Evolutionary conservation across 768 basidiomycete genomes (phyloP), one percentile per base, ranked within the genome.

Genomic region (Leccinum variicolor): DNA sequence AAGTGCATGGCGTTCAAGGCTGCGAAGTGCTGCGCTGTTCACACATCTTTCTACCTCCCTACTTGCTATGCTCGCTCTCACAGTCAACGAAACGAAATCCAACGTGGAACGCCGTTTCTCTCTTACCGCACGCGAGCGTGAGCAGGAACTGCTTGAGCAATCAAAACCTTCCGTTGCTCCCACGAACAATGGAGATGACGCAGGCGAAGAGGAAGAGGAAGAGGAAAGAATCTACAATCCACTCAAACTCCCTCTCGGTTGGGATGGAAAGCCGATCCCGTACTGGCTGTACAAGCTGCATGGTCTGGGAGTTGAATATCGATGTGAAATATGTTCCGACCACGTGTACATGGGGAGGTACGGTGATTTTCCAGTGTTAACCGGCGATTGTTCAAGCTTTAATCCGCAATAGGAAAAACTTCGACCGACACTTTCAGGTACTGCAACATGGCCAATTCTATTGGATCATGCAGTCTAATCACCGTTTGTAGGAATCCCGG

Each of bases 211-310:
- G 58, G 94, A 95, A 49, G 94, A 95, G 62, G 94, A 93, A 63
- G 94, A 98, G 66, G 96, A 94, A 66, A 85, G 92, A 64, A 94
- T 99, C 33, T 99, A 98, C 75, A 99, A 99, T 64, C 97, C 97
- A 48, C 83, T 98, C 51, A 98, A 98, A 75, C 77, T 98, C 43
- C 97, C 97, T 14, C 80, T 98, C 21, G 94, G 94, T 5, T 98
- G 94, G 94, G 97, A 99, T 68, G 95, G 96, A 31, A 98, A 98
- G 69, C 97, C 97, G 19, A 99, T 99, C 66, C 97, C 97, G 33
- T 98, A 96, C 69, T 98, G 95, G 95, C 65, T 99, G 54, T 99
- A 95, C 77, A 98, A 98, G 74, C 76, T 99, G 36, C 97, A 99
- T 69, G 97, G 97, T 9, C 80, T 98, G 36, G 97, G 97, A n/a